A percentile compares a stretch with the other conserved stretches of the same genome.
Evolutionary conservation across 2,329 filamentous ascomycete genomes (phyloP).

Genomic region (Pseudocercospora macadamiae): DNA sequence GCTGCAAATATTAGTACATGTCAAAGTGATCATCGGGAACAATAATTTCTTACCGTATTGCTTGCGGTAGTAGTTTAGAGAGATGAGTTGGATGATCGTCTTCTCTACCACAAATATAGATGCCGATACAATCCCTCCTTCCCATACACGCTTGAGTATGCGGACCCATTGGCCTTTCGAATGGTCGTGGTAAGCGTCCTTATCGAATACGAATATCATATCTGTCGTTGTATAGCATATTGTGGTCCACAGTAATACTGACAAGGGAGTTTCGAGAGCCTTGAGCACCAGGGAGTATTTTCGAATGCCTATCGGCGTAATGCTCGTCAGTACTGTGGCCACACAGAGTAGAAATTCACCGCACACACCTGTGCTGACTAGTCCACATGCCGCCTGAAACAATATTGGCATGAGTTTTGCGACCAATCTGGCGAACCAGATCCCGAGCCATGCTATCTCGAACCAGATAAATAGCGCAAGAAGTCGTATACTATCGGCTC

Average conservation of each 20-base stretch:
- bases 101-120: constrained; percentile 69
- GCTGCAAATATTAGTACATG: constrained; percentile 38
- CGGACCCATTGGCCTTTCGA: constrained; percentile 26
- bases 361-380: constrained; percentile 59
- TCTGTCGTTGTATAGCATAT: constrained; percentile 65
- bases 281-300: constrained; percentile 70
- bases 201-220: constrained; percentile 27
- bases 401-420: constrained; percentile 62
- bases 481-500: constrained; percentile 47
- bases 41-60: constrained; percentile 56
- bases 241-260: constrained; percentile 69
- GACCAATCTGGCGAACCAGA: constrained; percentile 69
- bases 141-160: constrained; percentile 59
- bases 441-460: constrained; percentile 66
- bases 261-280: constrained; percentile 67
- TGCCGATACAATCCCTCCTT: constrained; percentile 62
- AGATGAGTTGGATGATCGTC: constrained; percentile 70
- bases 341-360: neutral
- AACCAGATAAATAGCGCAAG: constrained; percentile 70
- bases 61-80: constrained; percentile 71
- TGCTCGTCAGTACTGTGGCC: too few species aligned
- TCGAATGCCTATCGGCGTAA: constrained; percentile 59
- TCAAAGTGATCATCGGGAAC: constrained; percentile 44
- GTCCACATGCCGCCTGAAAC: constrained; percentile 71
- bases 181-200: constrained; percentile 28